These are phyloP conservation scores for Fusarium sp. DNA, from an alignment of 2,329 filamentous ascomycete species.

Conservation along the genomic window DNA sequence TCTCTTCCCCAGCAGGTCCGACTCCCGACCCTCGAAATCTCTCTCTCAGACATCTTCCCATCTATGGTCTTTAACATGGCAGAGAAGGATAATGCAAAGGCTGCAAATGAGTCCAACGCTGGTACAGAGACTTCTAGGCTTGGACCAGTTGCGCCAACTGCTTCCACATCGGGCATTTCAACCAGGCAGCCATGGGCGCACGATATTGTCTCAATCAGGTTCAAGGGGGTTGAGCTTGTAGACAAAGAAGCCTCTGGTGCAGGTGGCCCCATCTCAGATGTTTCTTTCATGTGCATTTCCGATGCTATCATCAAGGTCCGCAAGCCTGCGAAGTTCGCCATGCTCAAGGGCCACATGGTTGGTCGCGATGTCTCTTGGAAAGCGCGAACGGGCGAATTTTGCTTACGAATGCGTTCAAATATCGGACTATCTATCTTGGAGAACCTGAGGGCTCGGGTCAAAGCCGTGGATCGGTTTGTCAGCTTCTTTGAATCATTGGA, in stretches of 20 bases:
- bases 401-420: slow-evolving; percentile 66
- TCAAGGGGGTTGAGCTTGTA: slow-evolving; percentile 56
- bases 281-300: slow-evolving; percentile 52
- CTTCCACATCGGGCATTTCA: slow-evolving; percentile 26
- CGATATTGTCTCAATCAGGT: slow-evolving; percentile 68
- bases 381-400: slow-evolving; percentile 68
- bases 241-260: slow-evolving; percentile 17
- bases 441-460: slow-evolving; percentile 67
- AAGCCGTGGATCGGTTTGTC: slow-evolving; percentile 75
- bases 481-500: slow-evolving; percentile 74
- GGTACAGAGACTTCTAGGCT: slow-evolving; percentile 29
- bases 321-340: slow-evolving; percentile 63
- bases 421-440: slow-evolving; percentile 69
- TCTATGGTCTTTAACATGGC: slow-evolving; percentile 45
- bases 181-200: slow-evolving; percentile 63
- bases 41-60: slow-evolving; percentile 58
- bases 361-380: slow-evolving; percentile 69
- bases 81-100: slow-evolving; percentile 25
- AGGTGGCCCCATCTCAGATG: slow-evolving; percentile 9
- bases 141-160: slow-evolving; percentile 37
- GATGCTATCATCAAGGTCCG: slow-evolving; percentile 66
- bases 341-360: slow-evolving; percentile 66
- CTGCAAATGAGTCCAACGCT: slow-evolving; percentile 3
- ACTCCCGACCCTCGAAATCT: slow-evolving; percentile 60
- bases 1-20: slow-evolving; percentile 55